Evolutionary conservation across 768 basidiomycete genomes (phyloP), one percentile per base, ranked within the genome.

Genomic region (Tephrocybe sp.): DNA sequence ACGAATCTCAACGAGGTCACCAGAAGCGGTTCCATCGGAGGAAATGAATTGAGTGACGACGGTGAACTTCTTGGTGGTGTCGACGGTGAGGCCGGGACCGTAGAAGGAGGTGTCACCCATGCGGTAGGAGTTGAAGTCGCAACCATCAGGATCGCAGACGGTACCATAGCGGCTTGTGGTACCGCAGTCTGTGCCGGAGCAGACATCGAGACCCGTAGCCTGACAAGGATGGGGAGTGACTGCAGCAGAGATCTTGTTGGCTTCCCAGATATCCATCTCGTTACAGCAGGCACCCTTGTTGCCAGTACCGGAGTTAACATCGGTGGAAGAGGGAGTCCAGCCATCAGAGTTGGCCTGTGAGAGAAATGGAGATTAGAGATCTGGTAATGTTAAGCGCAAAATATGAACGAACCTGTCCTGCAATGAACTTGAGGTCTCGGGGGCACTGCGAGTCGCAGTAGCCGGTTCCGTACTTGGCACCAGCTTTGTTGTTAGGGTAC

Each of bases 201-300:
- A 82, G 45, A 61, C 64, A 16, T 68, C 65, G 59, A 69, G 72
- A 38, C 71, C 74, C 30, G 56, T 51, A 51, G 67, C 65, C 22
- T 64, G 60, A 65, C 79, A 81, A 26, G 71, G 68, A 63, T 82
- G 79, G 43, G 80, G 78, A 36, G 80, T 81, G 65, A 64, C 73
- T n/a, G 78, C 79, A 26, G 74, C 68, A 13, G 79, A 68, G 55
- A 70, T 68, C 52, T 65, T 68, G 73, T 80, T 80, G 57, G 78
- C 79, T 56, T 80, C 79, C 79, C 79, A 81, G 63, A 81, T 70
- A 62, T 81, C 79, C 78, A 81, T 80, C 65, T 80, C 79, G 55
- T 64, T 71, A 65, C 79, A 81, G 73, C 79, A 81, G 9, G 49
- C 65, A 56, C 79, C 79, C 57, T 62, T 69, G 32, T 58, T 16